Evolutionary conservation across 2,329 filamentous ascomycete species (phyloP).

Genomic region (Myriangium duriaei): DNA sequence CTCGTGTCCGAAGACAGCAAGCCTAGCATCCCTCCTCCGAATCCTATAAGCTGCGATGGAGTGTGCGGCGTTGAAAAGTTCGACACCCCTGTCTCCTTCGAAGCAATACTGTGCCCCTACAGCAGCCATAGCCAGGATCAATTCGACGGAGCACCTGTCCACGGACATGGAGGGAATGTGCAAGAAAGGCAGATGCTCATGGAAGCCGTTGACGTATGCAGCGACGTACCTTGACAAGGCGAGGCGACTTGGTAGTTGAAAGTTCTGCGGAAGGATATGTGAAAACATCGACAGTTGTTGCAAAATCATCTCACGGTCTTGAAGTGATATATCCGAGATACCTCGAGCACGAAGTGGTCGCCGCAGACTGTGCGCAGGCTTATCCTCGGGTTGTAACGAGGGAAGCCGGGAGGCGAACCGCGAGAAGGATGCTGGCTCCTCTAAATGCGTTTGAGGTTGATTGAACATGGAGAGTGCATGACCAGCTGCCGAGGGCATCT

Average conservation of each 20-base stretch:
- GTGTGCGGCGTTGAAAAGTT: conserved; percentile 45
- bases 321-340: conserved; percentile 9
- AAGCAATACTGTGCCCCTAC: conserved; percentile 55
- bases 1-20: conserved; percentile 21
- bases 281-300: conserved; percentile 6
- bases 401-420: conserved; percentile 10
- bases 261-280: conserved; percentile 27
- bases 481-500: conserved; percentile 12
- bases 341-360: background rate
- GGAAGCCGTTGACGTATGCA: conserved; percentile 57
- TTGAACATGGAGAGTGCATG: background rate
- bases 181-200: conserved; percentile 48
- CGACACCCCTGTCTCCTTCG: conserved; percentile 38
- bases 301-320: conserved; percentile 6
- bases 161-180: conserved; percentile 55
- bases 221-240: conserved; percentile 57
- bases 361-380: conserved; percentile 5
- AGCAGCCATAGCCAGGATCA: conserved; percentile 54
- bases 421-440: conserved; percentile 9
- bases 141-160: conserved; percentile 52
- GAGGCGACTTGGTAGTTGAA: conserved; percentile 56
- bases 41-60: conserved; percentile 42
- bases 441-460: conserved; percentile 1
- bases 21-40: conserved; percentile 35
- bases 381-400: conserved; percentile 10